Base-by-base conservation (phyloP, 139 green algal species). In the Chlamydomonas applanata region DNA sequence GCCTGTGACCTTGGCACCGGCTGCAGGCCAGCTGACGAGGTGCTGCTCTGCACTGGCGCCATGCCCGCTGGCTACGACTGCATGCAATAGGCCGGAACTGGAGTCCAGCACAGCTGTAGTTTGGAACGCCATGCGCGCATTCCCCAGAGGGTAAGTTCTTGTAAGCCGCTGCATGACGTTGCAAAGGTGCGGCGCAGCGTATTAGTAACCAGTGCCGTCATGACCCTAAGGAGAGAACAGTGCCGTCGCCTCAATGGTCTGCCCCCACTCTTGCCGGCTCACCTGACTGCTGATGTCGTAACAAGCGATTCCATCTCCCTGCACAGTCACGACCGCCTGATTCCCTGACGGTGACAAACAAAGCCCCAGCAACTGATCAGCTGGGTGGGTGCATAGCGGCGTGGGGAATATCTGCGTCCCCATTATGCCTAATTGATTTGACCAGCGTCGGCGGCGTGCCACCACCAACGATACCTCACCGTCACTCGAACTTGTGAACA, bases 231-330 rank as follows among this genome's bases (percentile, higher is more conserved):
- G n/a, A n/a, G 40, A 49, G 40, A 7, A 11, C 40, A 49, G n/a
- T 49, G 40, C 40, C 40, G 40, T 49, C 40, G 11, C 40, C 40
- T 49, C 7, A 49, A 49, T 19, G 7, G 40, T 49, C 7, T 7
- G 7, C 7, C 40, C 40, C 7, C 40, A 49, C 40, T 66, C n/a
- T 22, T 4, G 24, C 53, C 20, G 22, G 1, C 56, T 19, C 33
- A 80, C 75, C 67, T 80, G 56, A 17, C 59, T 66, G 59, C 65
- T 45, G 0, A 72, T 24, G 30, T 75, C 45, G 24, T 72, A 80
- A 1, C 32, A 32, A 30, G 54, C 65, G 7, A 75, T 44, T 3
- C 75, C 75, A 68, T 80, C 75, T 5, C 59, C 66, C 34, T 75
- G 36, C 59, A 66, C 59, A 11, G 59, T 66, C 59, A 66, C 59